Conservation (phyloP, 768 basidiomycete species). For the Phaeotremella fagi region DNA sequence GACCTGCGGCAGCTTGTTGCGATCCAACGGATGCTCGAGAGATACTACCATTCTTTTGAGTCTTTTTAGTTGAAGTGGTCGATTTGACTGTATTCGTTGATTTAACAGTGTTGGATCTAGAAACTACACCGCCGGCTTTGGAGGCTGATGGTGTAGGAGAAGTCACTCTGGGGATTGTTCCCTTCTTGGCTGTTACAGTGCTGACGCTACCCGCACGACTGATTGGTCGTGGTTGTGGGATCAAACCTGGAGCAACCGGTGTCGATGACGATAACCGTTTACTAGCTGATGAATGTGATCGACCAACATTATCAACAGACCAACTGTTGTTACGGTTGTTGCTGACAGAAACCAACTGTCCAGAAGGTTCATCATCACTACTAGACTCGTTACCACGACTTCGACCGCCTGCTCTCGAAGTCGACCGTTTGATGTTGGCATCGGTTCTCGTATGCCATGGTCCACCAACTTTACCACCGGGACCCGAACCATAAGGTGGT, state of each 20-base stretch:
- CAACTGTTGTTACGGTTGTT: conserved; percentile 42
- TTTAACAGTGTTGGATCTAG: conserved; percentile 29
- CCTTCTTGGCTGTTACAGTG: conserved; percentile 37
- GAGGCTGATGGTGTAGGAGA: conserved; percentile 13
- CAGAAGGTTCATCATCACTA: conserved; percentile 31
- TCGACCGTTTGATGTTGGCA: conserved; percentile 34
- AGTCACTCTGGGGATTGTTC: neutral
- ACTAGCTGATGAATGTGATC: neutral
- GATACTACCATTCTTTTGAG: conserved; percentile 24
- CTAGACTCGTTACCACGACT: conserved; percentile 26
- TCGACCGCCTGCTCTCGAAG: conserved; percentile 19
- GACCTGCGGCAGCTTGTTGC: conserved; percentile 24
- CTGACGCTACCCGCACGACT: conserved; percentile 7
- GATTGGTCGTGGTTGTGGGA: conserved; percentile 35
- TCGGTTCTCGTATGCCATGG: conserved; percentile 46
- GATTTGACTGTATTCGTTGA: conserved; percentile 21
- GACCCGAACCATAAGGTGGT: conserved; percentile 33
- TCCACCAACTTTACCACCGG: conserved; percentile 9
- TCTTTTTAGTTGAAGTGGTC: conserved; percentile 30
- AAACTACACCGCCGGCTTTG: conserved; percentile 8
- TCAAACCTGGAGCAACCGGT: conserved; percentile 40
- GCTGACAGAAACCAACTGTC: conserved; percentile 37
- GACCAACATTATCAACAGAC: conserved; percentile 38
- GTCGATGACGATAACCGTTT: conserved; percentile 27
- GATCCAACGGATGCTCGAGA: conserved; percentile 12